A percentile compares a stretch with the other conserved stretches of the same genome.
These are phyloP conservation scores for Xylaria sp. DNA, from an alignment of 2,329 filamentous ascomycete species.

Conservation along the genomic window DNA sequence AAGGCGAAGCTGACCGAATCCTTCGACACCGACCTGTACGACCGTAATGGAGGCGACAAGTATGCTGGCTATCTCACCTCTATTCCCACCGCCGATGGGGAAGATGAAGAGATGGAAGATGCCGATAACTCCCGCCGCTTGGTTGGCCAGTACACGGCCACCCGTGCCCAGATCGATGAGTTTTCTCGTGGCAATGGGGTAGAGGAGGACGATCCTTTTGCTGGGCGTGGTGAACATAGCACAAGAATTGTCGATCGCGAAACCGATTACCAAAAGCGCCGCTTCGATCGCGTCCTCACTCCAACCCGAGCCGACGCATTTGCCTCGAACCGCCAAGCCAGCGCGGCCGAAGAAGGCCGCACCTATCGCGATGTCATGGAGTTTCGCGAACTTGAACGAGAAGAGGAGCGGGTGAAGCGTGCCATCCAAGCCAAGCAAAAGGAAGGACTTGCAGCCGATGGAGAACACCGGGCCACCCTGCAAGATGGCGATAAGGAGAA, in stretches of 20 bases:
- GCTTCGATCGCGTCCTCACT: constrained; percentile 85
- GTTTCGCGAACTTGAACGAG: constrained; percentile 84
- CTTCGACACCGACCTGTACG: constrained; percentile 89
- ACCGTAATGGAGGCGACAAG: constrained; percentile 76
- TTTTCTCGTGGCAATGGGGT: constrained; percentile 84
- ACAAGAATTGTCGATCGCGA: constrained; percentile 91
- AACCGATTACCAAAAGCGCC: constrained; percentile 96
- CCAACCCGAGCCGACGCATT: constrained; percentile 88
- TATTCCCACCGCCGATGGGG: constrained; percentile 78
- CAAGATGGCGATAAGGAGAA: constrained; percentile 77
- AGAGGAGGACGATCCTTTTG: constrained; percentile 89
- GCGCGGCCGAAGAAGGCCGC: constrained; percentile 71
- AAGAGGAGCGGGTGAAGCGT: constrained; percentile 84
- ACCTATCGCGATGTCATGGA: constrained; percentile 93
- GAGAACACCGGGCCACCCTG: constrained; percentile 73
- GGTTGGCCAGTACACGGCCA: constrained; percentile 95
- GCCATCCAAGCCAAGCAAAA: constrained; percentile 78
- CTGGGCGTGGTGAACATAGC: constrained; percentile 82
- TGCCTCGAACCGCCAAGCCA: constrained; percentile 73
- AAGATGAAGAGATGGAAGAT: constrained; percentile 79
- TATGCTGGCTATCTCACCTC: constrained; percentile 91
- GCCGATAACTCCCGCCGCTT: constrained; percentile 76
- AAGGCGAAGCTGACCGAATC: constrained; percentile 91
- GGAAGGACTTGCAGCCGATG: constrained; percentile 64
- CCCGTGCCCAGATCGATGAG: constrained; percentile 89